Evolutionary conservation across 2,329 filamentous ascomycete genomes (phyloP).

Genomic region (Colletotrichum sp.): DNA sequence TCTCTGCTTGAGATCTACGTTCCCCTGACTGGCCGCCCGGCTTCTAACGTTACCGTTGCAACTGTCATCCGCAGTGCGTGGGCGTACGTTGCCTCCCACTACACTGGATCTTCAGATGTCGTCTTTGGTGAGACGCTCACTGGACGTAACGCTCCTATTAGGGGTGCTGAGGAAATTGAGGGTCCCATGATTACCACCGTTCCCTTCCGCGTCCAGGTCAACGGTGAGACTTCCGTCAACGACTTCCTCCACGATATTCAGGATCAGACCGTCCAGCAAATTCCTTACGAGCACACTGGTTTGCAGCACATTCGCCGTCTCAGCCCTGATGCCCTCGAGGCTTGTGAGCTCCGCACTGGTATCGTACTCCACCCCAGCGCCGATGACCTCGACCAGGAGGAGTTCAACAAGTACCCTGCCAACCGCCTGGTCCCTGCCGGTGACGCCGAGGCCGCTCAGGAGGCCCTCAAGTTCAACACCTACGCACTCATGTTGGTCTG

Average conservation of each 20-base stretch:
- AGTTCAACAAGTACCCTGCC: constrained; percentile 41
- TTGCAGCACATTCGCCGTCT: constrained; percentile 65
- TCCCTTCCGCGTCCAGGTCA: constrained; percentile 56
- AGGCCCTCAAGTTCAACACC: constrained; percentile 63
- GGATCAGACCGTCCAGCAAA: constrained; percentile 58
- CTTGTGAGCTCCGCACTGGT: constrained; percentile 61
- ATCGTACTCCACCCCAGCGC: constrained; percentile 58
- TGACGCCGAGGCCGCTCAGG: constrained; percentile 61
- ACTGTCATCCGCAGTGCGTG: constrained; percentile 65
- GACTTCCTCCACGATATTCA: constrained; percentile 64
- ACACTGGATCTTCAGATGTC: constrained; percentile 57
- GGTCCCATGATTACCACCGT: constrained; percentile 68
- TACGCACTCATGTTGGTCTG: constrained; percentile 72
- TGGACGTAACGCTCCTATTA: constrained; percentile 56
- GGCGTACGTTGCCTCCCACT: constrained; percentile 59
- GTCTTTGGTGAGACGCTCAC: constrained; percentile 66
- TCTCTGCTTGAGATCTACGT: constrained; percentile 60
- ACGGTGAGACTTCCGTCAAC: constrained; percentile 43
- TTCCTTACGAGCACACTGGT: constrained; percentile 69
- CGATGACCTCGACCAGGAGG: constrained; percentile 33
- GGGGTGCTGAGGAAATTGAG: constrained; percentile 58
- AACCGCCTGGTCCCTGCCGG: constrained; percentile 59
- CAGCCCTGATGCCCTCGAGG: constrained; percentile 58
- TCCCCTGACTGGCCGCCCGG: constrained; percentile 34
- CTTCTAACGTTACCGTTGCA: constrained; percentile 53